Percentiles rank a stretch among this genome's conserved stretches.
Conservation (phyloP, 2,329 filamentous ascomycete species). For the Ceratocystis harringtonii region DNA sequence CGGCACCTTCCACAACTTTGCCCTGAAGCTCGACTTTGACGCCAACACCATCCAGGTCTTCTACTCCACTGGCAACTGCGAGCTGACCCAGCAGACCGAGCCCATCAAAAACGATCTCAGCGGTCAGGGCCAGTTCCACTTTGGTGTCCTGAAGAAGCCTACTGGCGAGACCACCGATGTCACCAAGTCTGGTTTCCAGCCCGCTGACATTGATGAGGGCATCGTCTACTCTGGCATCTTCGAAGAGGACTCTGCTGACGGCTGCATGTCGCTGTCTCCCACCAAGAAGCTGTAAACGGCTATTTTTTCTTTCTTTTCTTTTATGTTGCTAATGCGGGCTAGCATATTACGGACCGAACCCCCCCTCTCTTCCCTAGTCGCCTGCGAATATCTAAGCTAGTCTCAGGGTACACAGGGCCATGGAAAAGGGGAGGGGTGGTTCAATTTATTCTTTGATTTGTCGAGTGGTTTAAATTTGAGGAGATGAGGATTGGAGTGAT, state of each 20-base stretch:
- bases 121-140: conserved; percentile 33
- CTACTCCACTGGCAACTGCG: conserved; percentile 35
- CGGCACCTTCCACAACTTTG: conserved; percentile 47
- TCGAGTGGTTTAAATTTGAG: background rate
- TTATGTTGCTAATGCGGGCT: background rate
- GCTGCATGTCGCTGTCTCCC: conserved; percentile 27
- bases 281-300: conserved; percentile 13
- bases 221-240: conserved; percentile 39
- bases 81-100: conserved; percentile 34
- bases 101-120: conserved; percentile 28
- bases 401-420: background rate
- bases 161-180: conserved; percentile 32
- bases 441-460: background rate
- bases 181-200: conserved; percentile 34
- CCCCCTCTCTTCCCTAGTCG: background rate
- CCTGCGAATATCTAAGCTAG: background rate
- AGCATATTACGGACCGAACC: background rate
- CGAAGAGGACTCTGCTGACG: conserved; percentile 32
- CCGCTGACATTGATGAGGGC: conserved; percentile 35
- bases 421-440: background rate
- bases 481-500: background rate
- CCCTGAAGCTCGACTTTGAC: conserved; percentile 40
- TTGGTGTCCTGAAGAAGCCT: conserved; percentile 48
- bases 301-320: background rate
- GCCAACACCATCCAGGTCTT: conserved; percentile 40